Base-by-base conservation (phyloP, 768 basidiomycete genomes). In the Rhizopogon rudus region DNA sequence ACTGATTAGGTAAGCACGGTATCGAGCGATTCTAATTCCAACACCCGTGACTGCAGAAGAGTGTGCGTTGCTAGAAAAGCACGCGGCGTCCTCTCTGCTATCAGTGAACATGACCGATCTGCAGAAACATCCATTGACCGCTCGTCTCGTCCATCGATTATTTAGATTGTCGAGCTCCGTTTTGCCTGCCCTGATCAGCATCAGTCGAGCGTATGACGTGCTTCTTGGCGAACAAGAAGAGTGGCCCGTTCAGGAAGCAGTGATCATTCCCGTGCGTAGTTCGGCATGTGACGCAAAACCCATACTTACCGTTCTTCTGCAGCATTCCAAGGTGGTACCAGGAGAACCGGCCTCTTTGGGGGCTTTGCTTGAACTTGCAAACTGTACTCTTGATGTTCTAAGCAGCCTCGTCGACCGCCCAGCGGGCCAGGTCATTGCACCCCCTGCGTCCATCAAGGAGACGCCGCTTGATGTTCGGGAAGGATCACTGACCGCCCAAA, bases 281-380 rank as follows among this genome's bases (percentile, higher is more conserved):
- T 35, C 20, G 13, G 7, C 46, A 8, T 48, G 6, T 22, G 33
- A 48, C 7, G 13, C 13, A 14, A 33, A 48, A 14, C 13, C 33
- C 20, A 25, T 33, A 5, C 31, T 48, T 22, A 48, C 46, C 46
- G 3, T 35, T 17, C 55, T 44, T 40, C 25, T 28, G 41, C 52
- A 96, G 93, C 89, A 91, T 65, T 87, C 90, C 4, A 94, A 92
- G 62, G 86, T 93, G 4, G 86, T 92, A 2, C 76, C 88, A 0
- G 83, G 85, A 13, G 93, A 94, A 60, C 85, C 88, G 6, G 83
- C 92, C 0, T 93, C 93, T 0, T 71, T 93, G 52, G 93, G 93
- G 16, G 94, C 93, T 0, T 71, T 96, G 6, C 78, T 93, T n/a
- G 93, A 95, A 70, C 72, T 94, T 5, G 89, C 84, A 2, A 90